Conservation (phyloP, 768 basidiomycete species). For the Aureoboletus auriporus region DNA sequence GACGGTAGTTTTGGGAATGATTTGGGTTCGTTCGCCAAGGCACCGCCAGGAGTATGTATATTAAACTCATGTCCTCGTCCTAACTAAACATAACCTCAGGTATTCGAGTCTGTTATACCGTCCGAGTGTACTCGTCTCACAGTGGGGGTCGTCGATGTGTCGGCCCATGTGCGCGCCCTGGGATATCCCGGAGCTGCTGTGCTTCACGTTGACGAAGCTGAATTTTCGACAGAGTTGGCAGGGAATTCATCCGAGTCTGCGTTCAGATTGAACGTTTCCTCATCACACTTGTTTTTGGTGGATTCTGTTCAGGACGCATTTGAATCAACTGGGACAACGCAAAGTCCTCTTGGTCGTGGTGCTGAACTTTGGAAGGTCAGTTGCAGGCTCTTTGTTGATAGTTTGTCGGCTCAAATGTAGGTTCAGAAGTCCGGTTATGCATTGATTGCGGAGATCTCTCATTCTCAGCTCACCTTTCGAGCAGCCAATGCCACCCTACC, state of each 20-base stretch:
- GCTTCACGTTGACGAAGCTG: slow-evolving; percentile 57
- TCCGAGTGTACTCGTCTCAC: slow-evolving; percentile 76
- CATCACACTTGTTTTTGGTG: slow-evolving; percentile 48
- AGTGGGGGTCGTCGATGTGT: slow-evolving; percentile 63
- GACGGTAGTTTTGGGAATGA: slow-evolving; percentile 63
- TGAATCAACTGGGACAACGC: slow-evolving; percentile 15
- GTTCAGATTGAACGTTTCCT: slow-evolving; percentile 46
- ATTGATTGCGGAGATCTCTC: slow-evolving; percentile 54
- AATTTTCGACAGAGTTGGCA: slow-evolving; percentile 70
- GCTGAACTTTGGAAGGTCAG: slow-evolving; percentile 65
- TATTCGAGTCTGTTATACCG: slow-evolving; percentile 91
- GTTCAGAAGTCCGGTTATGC: slow-evolving; percentile 64
- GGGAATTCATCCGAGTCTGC: slow-evolving; percentile 58
- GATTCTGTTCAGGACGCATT: slow-evolving; percentile 45
- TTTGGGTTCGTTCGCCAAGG: slow-evolving; percentile 61
- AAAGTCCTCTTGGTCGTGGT: slow-evolving; percentile 30
- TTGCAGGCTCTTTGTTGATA: slow-evolving; percentile 4
- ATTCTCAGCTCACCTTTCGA: slow-evolving; percentile 43
- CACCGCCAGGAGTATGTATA: slow-evolving; percentile 79
- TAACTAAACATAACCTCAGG: slow-evolving; percentile 36
- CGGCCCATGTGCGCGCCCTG: slow-evolving; percentile 56
- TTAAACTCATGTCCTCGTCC: not conserved
- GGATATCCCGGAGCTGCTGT: slow-evolving; percentile 63
- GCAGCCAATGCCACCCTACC: slow-evolving; percentile 24
- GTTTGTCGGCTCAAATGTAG: slow-evolving; percentile 1